A percentile compares a stretch with the other conserved stretches of the same genome.
These are phyloP conservation scores for Phytophthora uliginosa DNA, from an alignment of 352 stramenopile species.

Conservation along the genomic window DNA sequence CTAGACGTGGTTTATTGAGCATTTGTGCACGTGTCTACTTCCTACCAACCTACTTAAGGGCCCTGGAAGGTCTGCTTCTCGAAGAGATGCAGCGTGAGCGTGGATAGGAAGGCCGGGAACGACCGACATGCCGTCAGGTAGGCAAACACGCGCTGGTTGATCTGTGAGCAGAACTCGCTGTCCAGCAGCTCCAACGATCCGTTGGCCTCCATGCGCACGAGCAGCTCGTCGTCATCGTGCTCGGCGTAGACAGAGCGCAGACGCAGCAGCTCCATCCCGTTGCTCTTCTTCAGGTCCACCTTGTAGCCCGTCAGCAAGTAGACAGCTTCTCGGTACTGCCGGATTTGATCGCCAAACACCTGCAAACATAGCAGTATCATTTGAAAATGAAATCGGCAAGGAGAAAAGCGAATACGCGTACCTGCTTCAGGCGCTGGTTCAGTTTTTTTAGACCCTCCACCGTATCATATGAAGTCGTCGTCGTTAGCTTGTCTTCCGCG, in stretches of 20 bases:
- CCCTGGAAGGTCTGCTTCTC: conserved; percentile 93
- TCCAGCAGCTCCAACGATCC: conserved; percentile 86
- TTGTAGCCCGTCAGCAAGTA: conserved; percentile 93
- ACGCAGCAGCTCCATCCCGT: conserved; percentile 78
- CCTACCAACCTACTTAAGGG: conserved; percentile 31
- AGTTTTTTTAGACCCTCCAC: conserved; percentile 89
- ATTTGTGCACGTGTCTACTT: conserved; percentile 21
- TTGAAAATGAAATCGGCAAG: background rate
- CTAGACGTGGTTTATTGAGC: conserved; percentile 14
- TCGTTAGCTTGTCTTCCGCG: conserved; percentile 60
- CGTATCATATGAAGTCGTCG: conserved; percentile 86
- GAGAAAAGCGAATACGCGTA: conserved; percentile 16
- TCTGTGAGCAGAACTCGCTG: conserved; percentile 77
- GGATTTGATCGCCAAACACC: conserved; percentile 91
- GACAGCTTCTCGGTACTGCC: conserved; percentile 91
- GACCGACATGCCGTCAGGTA: conserved; percentile 79
- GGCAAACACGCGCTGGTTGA: conserved; percentile 53
- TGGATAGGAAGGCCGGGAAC: conserved; percentile 91
- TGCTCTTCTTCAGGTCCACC: conserved; percentile 87
- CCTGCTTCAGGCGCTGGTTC: conserved; percentile 91
- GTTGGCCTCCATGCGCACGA: conserved; percentile 87
- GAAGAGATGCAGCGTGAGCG: conserved; percentile 91
- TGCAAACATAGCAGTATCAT: conserved; percentile 24
- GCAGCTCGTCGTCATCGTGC: conserved; percentile 84
- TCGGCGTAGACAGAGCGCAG: conserved; percentile 89